A percentile compares a stretch with the other conserved stretches of the same genome.
These are phyloP conservation scores for Ustilago shanxiensis DNA, from an alignment of 1,284 basidiomycete genomes.

Conservation along the genomic window DNA sequence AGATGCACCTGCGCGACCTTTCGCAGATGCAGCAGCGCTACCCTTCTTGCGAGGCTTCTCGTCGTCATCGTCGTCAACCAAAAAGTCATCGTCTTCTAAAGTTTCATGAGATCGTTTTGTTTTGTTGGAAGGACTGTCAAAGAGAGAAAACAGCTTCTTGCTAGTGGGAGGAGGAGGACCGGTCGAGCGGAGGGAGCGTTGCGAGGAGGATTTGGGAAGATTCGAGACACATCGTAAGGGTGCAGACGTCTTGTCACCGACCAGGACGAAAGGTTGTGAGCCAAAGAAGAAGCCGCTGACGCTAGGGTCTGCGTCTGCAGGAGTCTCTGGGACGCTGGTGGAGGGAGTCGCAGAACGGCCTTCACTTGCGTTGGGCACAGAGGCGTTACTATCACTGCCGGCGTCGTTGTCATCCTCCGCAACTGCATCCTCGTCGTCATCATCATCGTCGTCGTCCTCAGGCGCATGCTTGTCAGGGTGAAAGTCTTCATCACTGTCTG, in stretches of 20 bases:
- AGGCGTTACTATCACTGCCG: constrained; percentile 15
- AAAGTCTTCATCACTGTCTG: constrained; percentile 39
- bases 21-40: constrained; percentile 8
- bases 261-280: constrained; percentile 34
- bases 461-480: constrained; percentile 24
- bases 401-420: background rate
- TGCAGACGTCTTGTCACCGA: constrained; percentile 11
- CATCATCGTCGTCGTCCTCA: constrained; percentile 16
- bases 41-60: constrained; percentile 23
- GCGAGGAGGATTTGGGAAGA: constrained; percentile 23
- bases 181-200: constrained; percentile 28
- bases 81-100: constrained; percentile 32
- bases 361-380: background rate
- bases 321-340: constrained; percentile 38
- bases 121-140: constrained; percentile 17
- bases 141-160: constrained; percentile 37
- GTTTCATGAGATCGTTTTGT: constrained; percentile 13
- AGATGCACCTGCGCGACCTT: background rate
- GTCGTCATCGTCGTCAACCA: constrained; percentile 30
- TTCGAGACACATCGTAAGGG: constrained; percentile 23
- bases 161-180: constrained; percentile 3
- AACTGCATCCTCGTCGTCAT: constrained; percentile 2
- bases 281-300: constrained; percentile 30
- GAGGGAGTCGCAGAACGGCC: constrained; percentile 16
- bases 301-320: constrained; percentile 21